Conservation (phyloP, 805 yeast species). For the Candida boleticola region DNA sequence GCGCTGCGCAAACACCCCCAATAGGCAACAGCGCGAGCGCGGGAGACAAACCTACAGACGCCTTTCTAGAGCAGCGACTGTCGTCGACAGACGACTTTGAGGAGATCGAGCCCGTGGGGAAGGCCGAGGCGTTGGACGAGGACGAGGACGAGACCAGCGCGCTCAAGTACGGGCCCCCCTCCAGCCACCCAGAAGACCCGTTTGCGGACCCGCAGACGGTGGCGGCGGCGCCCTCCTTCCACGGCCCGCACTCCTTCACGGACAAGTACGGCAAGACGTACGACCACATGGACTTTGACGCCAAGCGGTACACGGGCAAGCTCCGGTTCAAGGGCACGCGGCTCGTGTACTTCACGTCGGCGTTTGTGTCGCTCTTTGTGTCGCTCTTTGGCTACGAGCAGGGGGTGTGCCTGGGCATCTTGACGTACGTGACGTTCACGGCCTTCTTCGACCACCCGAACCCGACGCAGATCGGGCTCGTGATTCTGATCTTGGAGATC, state of each 20-base stretch:
- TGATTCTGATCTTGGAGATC: constrained; percentile 84
- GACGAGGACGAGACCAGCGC: constrained; percentile 9
- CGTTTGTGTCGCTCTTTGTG: constrained; percentile 43
- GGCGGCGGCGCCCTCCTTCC: constrained; percentile 2
- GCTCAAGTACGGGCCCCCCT: constrained; percentile 9
- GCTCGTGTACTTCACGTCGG: constrained; percentile 44
- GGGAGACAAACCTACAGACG: background rate
- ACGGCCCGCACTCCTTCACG: constrained; percentile 8
- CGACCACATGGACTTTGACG: constrained; percentile 36
- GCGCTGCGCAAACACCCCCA: too few species aligned
- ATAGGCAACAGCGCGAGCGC: background rate
- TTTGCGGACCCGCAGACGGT: constrained; percentile 1
- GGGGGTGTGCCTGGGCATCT: constrained; percentile 87
- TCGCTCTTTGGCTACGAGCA: constrained; percentile 46
- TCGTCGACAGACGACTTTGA: background rate
- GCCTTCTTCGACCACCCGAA: constrained; percentile 71
- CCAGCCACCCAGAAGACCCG: constrained; percentile 6
- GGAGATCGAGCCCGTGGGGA: background rate
- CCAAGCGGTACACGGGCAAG: constrained; percentile 28
- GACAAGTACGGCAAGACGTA: constrained; percentile 37
- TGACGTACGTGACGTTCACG: constrained; percentile 70
- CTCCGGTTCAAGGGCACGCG: constrained; percentile 37
- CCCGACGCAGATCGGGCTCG: constrained; percentile 74
- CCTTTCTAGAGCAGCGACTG: background rate
- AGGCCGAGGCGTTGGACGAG: constrained; percentile 7